Base-by-base conservation (phyloP, 192 early-diverging fungal genomes). In the Haplosporangium gracile region DNA sequence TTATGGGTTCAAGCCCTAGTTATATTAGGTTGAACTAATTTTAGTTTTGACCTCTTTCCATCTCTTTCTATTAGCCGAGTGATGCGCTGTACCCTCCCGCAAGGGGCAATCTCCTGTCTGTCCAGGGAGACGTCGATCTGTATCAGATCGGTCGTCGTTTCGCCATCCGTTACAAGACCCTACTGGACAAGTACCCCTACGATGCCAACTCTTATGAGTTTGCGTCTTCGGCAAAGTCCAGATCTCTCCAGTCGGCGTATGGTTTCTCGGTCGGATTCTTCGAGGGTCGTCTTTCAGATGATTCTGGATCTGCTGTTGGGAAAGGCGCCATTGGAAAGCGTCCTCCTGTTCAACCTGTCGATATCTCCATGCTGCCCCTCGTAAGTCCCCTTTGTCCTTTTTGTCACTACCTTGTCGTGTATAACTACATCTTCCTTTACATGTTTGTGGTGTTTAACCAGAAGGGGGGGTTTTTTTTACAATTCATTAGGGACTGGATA, bases 101-200 rank as follows among this genome's bases (percentile, higher is more conserved):
- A 10, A 80, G 40, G n/a, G 78, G 57, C 8, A 49, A 74, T 26
- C 78, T 80, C 10, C 39, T 80, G 13, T 49, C 78, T 2, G 71
- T 71, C 16, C 68, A 45, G 20, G 78, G 78, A 6, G 78, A 80
- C 26, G 47, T 53, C 3, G 78, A 80, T 29, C 71, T 80, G 1
- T 80, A 73, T 13, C 71, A 72, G 53, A 80, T 80, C 8, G 78
- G 78, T 4, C 32, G 40, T 65, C 78, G 78, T 4, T 73, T 73
- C n/a, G 38, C 43, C 4, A 80, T 57, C 71, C 70, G 84, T 8
- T 86, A 86, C 43, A 38, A 74, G 43, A 65, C 47, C 2, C 73
- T 81, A 29, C 71, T 86, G 72, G 79, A 86, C 65, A 70, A 51
- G 18, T 78, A 86, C 55, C 79, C 79, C 4, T 86, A 86, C 45